Percentiles rank a stretch among this genome's conserved stretches.
These are phyloP conservation scores for Albatrellus ellisii DNA, from an alignment of 768 basidiomycete species.

Conservation along the genomic window DNA sequence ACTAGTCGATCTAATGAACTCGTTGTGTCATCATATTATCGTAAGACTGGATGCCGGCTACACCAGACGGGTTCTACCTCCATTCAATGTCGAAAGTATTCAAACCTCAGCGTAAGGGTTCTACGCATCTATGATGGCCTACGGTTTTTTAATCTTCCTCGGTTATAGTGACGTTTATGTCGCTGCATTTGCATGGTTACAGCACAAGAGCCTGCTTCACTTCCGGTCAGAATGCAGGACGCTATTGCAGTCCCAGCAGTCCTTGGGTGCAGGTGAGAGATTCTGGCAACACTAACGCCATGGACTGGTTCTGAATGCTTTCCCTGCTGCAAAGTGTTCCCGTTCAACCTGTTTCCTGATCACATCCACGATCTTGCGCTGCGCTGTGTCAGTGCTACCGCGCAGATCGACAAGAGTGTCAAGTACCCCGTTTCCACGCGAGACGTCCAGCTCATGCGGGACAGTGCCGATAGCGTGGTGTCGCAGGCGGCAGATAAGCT, in stretches of 20 bases:
- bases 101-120: conserved; percentile 8
- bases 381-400: conserved; percentile 4
- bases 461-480: conserved; percentile 8
- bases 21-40: conserved; percentile 19
- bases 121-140: neutral
- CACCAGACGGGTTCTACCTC: conserved; percentile 9
- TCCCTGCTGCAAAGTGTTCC: conserved; percentile 10
- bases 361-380: conserved; percentile 9
- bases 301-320: neutral
- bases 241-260: conserved; percentile 7
- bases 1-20: conserved; percentile 28
- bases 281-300: neutral
- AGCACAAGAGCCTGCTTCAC: conserved; percentile 7
- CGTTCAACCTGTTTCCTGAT: conserved; percentile 7
- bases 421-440: conserved; percentile 10
- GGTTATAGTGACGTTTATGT: conserved; percentile 9
- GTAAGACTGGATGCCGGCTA: conserved; percentile 19
- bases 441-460: conserved; percentile 7
- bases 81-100: conserved; percentile 4
- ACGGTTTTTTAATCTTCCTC: neutral
- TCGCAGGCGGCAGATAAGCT: conserved; percentile 6
- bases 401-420: conserved; percentile 7
- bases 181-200: conserved; percentile 8
- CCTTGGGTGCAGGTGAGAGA: conserved; percentile 5
- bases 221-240: conserved; percentile 4